These are phyloP conservation scores for Glebionis coronaria DNA, from an alignment of 129 eudicot genomes.

Conservation along the genomic window DNA sequence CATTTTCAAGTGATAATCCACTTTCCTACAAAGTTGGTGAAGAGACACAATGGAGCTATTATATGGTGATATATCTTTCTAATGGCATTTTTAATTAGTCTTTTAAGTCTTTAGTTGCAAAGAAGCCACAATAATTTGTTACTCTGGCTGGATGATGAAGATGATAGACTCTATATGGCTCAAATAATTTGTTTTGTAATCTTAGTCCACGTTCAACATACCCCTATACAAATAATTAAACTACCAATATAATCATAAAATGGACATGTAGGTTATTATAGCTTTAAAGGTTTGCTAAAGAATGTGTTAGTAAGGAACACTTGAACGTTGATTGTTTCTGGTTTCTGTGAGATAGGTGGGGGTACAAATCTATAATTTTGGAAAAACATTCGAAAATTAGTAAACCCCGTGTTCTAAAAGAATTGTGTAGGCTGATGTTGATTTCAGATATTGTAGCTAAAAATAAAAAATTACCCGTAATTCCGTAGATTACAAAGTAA, in stretches of 20 bases:
- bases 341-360: constrained; percentile 1
- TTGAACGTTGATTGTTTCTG: neutral
- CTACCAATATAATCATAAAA: neutral
- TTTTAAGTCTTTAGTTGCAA: neutral
- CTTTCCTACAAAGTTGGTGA: too few species aligned
- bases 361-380: neutral
- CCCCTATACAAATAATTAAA: neutral
- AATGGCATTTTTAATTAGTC: neutral
- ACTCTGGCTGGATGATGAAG: neutral
- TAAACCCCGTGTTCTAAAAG: neutral
- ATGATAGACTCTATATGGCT: neutral
- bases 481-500: neutral
- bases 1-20: too few species aligned
- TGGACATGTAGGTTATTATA: neutral
- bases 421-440: neutral
- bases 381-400: neutral
- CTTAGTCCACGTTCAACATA: neutral
- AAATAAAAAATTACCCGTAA: constrained; percentile 10
- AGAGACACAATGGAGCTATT: too few species aligned
- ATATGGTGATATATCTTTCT: constrained; percentile 53
- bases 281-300: neutral
- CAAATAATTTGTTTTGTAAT: neutral
- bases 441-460: neutral
- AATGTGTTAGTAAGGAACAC: neutral
- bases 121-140: neutral